A percentile compares a stretch with the other conserved stretches of the same genome.
Conservation (phyloP, 768 basidiomycete genomes). For the Pisolithus microcarpus region DNA sequence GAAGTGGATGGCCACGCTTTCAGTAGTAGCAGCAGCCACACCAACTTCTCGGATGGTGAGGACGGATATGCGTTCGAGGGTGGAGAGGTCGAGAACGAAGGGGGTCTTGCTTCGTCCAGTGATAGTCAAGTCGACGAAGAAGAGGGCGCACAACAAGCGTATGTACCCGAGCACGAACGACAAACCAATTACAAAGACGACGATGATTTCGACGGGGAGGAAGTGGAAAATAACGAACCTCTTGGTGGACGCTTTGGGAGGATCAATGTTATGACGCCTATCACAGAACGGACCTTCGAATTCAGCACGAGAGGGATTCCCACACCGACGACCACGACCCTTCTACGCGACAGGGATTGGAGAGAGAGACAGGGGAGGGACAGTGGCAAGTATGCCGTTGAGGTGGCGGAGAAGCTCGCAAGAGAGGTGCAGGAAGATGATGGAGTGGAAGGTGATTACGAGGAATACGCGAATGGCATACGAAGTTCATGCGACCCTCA, state of each 20-base stretch:
- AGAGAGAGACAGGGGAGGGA: slow-evolving; percentile 24
- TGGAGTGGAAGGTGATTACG: slow-evolving; percentile 17
- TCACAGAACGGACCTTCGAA: slow-evolving; percentile 91
- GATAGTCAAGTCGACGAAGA: slow-evolving; percentile 28
- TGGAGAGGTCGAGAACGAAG: slow-evolving; percentile 17
- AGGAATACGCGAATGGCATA: slow-evolving; percentile 4
- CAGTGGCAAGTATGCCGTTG: slow-evolving; percentile 36
- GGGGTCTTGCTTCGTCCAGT: slow-evolving; percentile 23
- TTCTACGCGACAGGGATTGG: slow-evolving; percentile 1
- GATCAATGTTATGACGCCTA: slow-evolving; percentile 95
- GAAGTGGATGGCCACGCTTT: slow-evolving; percentile 17
- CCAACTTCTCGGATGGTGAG: slow-evolving; percentile 28
- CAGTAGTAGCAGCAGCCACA: slow-evolving; percentile 20
- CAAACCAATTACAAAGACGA: slow-evolving; percentile 26
- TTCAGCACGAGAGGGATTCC: slow-evolving; percentile 52
- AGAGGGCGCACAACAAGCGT: slow-evolving; percentile 13
- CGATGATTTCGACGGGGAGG: slow-evolving; percentile 14
- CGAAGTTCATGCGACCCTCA: neutral
- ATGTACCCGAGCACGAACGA: slow-evolving; percentile 11
- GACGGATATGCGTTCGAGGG: slow-evolving; percentile 28
- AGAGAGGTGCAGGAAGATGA: slow-evolving; percentile 34
- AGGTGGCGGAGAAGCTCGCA: slow-evolving; percentile 53
- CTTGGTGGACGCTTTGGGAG: slow-evolving; percentile 71
- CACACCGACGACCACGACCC: slow-evolving; percentile 37
- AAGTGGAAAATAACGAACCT: slow-evolving; percentile 34